phyloP scores from a whole-genome alignment of 2,329 filamentous ascomycete species.

The Cladophialophora immunda region DNA sequence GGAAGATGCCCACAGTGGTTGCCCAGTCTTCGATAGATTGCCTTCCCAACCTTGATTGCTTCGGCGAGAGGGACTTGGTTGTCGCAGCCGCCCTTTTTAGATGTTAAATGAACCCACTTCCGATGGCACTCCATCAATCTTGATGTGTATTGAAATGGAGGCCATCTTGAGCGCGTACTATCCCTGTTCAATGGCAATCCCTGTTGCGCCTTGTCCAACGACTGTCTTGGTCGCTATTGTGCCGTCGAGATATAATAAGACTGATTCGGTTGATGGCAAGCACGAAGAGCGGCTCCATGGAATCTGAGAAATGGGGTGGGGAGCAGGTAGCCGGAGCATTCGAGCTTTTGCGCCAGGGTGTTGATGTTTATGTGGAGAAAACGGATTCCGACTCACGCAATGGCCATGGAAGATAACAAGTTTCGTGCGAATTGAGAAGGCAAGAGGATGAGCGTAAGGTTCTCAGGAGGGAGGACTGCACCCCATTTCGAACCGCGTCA shows the following conservation, averaged over 20 bases:
- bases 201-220: slow-evolving; percentile 35
- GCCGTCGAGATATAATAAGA: slow-evolving; percentile 35
- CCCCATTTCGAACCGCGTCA: no score
- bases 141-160: slow-evolving; percentile 30
- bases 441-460: no score
- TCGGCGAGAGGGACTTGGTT: slow-evolving; percentile 29
- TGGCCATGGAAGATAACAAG: no score
- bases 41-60: slow-evolving; percentile 34
- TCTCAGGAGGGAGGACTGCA: no score
- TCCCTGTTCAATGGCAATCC: slow-evolving; percentile 37
- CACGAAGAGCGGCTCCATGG: neutral
- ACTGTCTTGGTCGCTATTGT: slow-evolving; percentile 33
- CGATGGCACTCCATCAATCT: slow-evolving; percentile 35
- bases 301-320: neutral
- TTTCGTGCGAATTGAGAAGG: no score
- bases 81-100: slow-evolving; percentile 38
- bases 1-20: slow-evolving; percentile 27
- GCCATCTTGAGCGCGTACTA: slow-evolving; percentile 39
- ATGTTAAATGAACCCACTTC: slow-evolving; percentile 23
- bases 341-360: no score
- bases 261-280: slow-evolving; percentile 18
- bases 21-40: slow-evolving; percentile 34
- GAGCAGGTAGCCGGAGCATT: no score
- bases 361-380: no score
- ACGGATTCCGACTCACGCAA: no score